A percentile compares a stretch with the other conserved stretches of the same genome.
These are phyloP conservation scores for Pythium chondricola DNA, from an alignment of 352 stramenopile species.

Conservation along the genomic window DNA sequence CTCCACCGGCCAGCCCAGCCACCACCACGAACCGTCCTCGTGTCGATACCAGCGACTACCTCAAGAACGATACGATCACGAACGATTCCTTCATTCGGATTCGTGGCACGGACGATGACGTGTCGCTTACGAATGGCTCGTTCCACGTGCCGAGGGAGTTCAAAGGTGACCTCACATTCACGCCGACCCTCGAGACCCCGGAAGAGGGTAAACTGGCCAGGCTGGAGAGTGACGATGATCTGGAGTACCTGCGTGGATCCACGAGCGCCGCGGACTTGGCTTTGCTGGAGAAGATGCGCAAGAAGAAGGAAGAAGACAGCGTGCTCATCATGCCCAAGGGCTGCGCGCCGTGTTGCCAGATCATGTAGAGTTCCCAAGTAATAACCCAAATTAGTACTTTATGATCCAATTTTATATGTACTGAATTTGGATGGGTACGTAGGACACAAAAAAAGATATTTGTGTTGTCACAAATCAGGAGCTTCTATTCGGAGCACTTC, in stretches of 20 bases:
- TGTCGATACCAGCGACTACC: constrained; percentile 52
- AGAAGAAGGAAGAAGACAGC: constrained; percentile 17
- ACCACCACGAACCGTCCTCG: constrained; percentile 16
- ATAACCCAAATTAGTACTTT: no score
- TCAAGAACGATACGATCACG: constrained; percentile 63
- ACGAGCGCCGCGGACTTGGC: constrained; percentile 33
- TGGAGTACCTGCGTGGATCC: constrained; percentile 44
- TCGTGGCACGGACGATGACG: constrained; percentile 25
- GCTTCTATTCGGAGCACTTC: no score
- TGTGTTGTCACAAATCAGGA: no score
- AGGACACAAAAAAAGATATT: neutral
- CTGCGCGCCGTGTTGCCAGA: constrained; percentile 53
- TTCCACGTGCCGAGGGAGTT: constrained; percentile 31
- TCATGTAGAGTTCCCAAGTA: no score
- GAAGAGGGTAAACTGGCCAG: constrained; percentile 7
- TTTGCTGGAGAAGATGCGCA: constrained; percentile 18
- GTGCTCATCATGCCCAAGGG: constrained; percentile 23
- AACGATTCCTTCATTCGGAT: constrained; percentile 70
- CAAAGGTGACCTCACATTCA: constrained; percentile 54
- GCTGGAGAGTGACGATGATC: constrained; percentile 29
- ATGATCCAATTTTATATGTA: no score
- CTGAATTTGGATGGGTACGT: no score
- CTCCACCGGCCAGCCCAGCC: constrained; percentile 1
- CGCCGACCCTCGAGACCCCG: constrained; percentile 8
- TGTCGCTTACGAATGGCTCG: constrained; percentile 15